Conservation (phyloP, 1,139 yeast genomes). For the Suhomyces guaymorum region DNA sequence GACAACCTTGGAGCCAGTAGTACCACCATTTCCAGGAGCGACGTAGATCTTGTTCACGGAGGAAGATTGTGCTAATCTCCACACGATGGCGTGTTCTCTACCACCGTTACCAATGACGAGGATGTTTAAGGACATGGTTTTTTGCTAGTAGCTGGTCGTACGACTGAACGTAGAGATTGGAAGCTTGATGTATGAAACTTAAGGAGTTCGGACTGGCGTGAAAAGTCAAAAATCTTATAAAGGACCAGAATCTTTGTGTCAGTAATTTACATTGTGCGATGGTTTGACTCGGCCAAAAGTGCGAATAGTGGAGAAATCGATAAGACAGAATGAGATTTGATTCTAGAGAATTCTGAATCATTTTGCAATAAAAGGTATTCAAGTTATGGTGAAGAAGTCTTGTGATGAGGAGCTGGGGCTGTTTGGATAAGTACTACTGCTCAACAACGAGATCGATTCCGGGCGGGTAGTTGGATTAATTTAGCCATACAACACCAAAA, state of each 20-base stretch:
- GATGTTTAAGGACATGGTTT: constrained; percentile 47
- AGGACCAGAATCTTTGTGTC: constrained; percentile 5
- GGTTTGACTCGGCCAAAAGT: constrained; percentile 16
- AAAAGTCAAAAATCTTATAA: background rate
- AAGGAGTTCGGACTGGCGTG: constrained; percentile 1
- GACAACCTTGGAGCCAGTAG: constrained; percentile 58
- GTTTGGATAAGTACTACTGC: too few species aligned
- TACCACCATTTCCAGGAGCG: constrained; percentile 98
- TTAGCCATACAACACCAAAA: too few species aligned
- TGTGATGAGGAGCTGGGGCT: too few species aligned
- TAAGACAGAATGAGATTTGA: background rate
- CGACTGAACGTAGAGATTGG: constrained; percentile 2
- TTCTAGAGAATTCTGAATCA: too few species aligned
- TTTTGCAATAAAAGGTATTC: too few species aligned
- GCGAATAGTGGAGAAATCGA: background rate
- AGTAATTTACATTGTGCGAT: constrained; percentile 12
- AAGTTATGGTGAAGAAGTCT: too few species aligned
- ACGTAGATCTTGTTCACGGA: constrained; percentile 74
- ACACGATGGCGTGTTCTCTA: constrained; percentile 95
- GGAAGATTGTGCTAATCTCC: constrained; percentile 84
- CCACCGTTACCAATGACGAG: constrained; percentile 97
- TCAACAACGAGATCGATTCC: too few species aligned
- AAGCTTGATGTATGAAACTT: background rate
- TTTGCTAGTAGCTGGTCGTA: constrained; percentile 1
- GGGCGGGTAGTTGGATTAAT: too few species aligned